Conservation (phyloP, 176 grass and related monocot genomes). For the Secale cereale region DNA sequence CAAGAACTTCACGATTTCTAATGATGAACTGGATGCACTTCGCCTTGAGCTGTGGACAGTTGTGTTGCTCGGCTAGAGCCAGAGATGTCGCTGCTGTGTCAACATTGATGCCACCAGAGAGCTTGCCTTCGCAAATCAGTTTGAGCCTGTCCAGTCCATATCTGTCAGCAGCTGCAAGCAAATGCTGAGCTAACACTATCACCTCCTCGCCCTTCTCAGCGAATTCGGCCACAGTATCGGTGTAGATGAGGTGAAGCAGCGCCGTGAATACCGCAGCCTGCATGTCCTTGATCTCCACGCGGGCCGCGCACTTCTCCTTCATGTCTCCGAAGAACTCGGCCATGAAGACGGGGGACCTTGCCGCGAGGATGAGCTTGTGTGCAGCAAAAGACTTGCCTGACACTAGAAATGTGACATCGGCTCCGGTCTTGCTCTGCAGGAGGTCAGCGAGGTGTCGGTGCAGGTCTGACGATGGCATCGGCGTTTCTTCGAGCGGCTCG, state of each 20-base stretch:
- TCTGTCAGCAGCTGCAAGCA: constrained; percentile 41
- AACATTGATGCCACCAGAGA: constrained; percentile 20
- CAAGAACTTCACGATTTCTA: constrained; percentile 2
- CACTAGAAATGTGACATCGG: no score
- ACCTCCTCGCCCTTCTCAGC: background rate
- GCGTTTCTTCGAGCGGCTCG: no score
- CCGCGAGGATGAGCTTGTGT: no score
- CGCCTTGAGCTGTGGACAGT: constrained; percentile 38
- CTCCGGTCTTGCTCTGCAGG: no score
- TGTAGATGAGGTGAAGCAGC: constrained; percentile 43
- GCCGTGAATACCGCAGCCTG: constrained; percentile 17
- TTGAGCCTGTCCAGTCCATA: constrained; percentile 42
- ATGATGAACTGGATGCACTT: constrained; percentile 41
- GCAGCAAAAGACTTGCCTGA: no score
- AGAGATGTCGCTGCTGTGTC: constrained; percentile 30
- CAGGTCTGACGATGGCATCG: no score
- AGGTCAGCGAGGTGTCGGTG: no score
- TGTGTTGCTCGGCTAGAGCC: constrained; percentile 41
- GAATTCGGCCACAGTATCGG: constrained; percentile 23
- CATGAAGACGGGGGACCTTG: no score
- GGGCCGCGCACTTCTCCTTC: no score
- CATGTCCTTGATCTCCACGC: background rate
- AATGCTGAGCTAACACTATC: background rate
- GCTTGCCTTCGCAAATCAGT: constrained; percentile 31
- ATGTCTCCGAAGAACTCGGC: no score